Conservation (phyloP, 2,329 filamentous ascomycete species). For the Trichoderma sp. region DNA sequence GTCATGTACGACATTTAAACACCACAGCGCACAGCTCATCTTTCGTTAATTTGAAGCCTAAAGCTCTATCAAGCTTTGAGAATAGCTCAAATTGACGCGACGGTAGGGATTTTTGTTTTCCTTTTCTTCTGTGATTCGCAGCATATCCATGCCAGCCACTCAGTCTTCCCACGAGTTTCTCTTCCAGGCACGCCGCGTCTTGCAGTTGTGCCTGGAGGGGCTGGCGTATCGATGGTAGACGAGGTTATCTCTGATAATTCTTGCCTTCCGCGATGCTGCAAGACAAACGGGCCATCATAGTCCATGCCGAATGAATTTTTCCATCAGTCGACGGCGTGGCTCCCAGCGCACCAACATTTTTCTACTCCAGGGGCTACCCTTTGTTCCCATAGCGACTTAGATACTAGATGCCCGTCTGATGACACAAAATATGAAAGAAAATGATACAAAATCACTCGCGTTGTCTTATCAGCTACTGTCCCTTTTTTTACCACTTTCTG, state of each 20-base stretch:
- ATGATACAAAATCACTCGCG: not conserved
- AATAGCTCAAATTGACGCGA: not conserved
- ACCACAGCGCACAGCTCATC: rapidly evolving
- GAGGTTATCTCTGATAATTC: conserved; percentile 2
- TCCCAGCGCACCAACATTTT: conserved; percentile 54
- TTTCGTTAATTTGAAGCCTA: not conserved
- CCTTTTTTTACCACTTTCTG: not conserved
- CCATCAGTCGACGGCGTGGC: conserved; percentile 50
- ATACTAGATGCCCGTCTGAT: not conserved
- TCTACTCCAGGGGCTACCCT: no score
- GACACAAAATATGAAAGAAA: not conserved
- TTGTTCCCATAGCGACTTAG: not conserved
- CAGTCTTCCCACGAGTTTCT: conserved; percentile 41
- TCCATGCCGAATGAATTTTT: conserved; percentile 50
- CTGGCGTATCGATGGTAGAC: conserved; percentile 37
- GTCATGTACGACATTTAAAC: not conserved
- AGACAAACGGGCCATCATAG: conserved; percentile 59
- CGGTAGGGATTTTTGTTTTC: conserved; percentile 9
- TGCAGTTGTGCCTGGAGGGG: conserved; percentile 43
- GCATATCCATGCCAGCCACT: conserved; percentile 27
- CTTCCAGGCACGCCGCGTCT: conserved; percentile 44
- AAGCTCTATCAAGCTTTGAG: not conserved
- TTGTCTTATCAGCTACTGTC: not conserved
- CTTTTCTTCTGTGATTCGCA: conserved; percentile 1
- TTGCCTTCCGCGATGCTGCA: conserved; percentile 42